Evolutionary conservation across 78 protist genomes (phyloP), one percentile per base, ranked within the genome.

Genomic region (Planoprotostelium fungivorum): DNA sequence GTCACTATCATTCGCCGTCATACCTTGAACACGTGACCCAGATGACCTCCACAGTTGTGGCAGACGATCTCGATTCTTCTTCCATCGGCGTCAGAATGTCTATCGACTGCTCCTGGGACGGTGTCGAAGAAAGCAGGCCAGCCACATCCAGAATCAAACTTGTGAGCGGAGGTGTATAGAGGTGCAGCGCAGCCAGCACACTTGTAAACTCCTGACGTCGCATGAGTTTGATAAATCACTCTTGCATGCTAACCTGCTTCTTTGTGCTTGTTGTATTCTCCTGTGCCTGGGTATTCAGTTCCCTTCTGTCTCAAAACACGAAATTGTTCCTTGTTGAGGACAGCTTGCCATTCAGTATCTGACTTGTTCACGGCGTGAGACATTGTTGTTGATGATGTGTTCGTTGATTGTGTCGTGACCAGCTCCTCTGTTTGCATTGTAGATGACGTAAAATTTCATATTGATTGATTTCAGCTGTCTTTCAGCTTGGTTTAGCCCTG

Each of bases 11-110:
- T 5, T 25, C 31, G 73, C 73, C 5, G 73, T 5, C 31, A 51
- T 37, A 85, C 89, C 38, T 89, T 92, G 88, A 96, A 96, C n/a
- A 96, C 97, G 84, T 96, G 98, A 29, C 98, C 98, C 10, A 96
- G 38, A 86, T 96, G 98, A 34, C 97, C 97, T 34, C 94, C 97
- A 87, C 98, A 96, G 10, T 51, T 85, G 38, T n/a, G 0, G 86
- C 98, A 96, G 84, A 92, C 36, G 38, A 96, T 96, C 91, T 96
- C 98, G 51, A 87, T 63, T 84, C 98, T 93, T 25, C 29, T 29
- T 94, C 90, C 94, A 29, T 96, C 98, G 1, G 84, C 29, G 85
- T 96, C 98, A 34, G 85, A 85, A 84, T 93, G 85, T 25, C 84
- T 37, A 28, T 90, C 84, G 28, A 96, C 84, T 0, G 96, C 94